Conservation (phyloP, 208 protist genomes). For the Histomonas meleagridis region DNA sequence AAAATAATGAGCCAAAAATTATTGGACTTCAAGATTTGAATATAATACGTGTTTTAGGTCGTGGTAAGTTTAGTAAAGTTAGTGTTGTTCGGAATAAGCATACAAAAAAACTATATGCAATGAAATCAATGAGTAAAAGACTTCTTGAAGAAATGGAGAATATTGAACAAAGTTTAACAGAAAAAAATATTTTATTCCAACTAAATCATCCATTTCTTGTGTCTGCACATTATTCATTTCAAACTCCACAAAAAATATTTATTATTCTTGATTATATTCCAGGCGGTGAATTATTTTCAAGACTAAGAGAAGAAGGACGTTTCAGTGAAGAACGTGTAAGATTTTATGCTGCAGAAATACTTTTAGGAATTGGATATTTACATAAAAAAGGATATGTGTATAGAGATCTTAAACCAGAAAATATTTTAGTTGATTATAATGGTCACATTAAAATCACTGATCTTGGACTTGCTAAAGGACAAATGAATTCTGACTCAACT, state of each 20-base stretch:
- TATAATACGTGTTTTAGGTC: neutral
- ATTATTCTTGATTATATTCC: conserved; percentile 55
- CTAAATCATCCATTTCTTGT: conserved; percentile 47
- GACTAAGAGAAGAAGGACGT: conserved; percentile 43
- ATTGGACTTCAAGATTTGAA: neutral
- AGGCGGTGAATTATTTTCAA: conserved; percentile 55
- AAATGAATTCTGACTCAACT: conserved; percentile 39
- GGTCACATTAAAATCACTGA: conserved; percentile 50
- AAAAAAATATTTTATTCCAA: neutral
- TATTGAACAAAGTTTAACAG: neutral
- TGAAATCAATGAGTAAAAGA: neutral
- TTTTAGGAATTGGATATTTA: conserved; percentile 41
- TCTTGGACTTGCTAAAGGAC: conserved; percentile 49
- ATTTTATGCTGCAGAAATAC: conserved; percentile 51
- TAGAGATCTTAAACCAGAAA: conserved; percentile 46
- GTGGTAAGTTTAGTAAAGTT: neutral
- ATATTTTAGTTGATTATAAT: conserved; percentile 39
- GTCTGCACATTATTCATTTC: conserved; percentile 47
- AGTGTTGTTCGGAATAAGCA: neutral
- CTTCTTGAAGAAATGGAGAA: neutral
- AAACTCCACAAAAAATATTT: conserved; percentile 50
- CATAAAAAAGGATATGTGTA: conserved; percentile 45
- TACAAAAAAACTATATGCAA: neutral
- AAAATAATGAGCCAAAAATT: too few species aligned
- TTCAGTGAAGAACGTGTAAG: conserved; percentile 44